Evolutionary conservation across 495 filamentous ascomycete species (phyloP).

Genomic region (Aspergillus biplanus): DNA sequence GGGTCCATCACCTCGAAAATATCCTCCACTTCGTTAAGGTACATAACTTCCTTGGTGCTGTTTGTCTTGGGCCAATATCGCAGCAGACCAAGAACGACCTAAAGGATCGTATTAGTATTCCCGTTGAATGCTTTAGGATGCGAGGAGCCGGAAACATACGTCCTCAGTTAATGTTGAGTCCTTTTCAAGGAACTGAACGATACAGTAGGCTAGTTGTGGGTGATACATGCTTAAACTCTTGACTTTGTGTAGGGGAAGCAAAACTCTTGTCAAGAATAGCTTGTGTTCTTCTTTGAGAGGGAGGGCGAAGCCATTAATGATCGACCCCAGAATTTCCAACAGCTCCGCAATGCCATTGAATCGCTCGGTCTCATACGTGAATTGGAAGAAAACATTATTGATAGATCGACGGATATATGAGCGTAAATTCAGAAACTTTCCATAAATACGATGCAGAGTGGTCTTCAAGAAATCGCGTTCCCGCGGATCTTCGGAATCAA

Average conservation of each 20-base stretch:
- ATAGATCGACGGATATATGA: conserved; percentile 98
- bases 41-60: conserved; percentile 99
- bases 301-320: conserved; percentile 98
- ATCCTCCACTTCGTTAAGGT: conserved; percentile 97
- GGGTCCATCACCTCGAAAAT: conserved; percentile 99
- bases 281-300: conserved; percentile 99
- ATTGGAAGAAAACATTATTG: conserved; percentile 99
- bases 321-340: conserved; percentile 95
- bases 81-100: conserved; percentile 93
- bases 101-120: conserved; percentile 12
- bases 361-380: conserved; percentile 96
- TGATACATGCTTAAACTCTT: conserved; percentile 99
- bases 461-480: conserved; percentile 99
- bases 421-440: conserved; percentile 96
- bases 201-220: conserved; percentile 97
- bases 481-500: conserved; percentile 97
- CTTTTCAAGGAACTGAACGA: conserved; percentile 98
- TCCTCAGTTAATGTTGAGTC: conserved; percentile 97
- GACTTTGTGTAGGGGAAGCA: conserved; percentile 95
- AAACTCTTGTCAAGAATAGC: conserved; percentile 89
- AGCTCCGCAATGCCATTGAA: conserved; percentile 99
- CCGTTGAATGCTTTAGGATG: conserved; percentile 1
- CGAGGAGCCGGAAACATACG: conserved; percentile 47
- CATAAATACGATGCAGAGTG: conserved; percentile 96
- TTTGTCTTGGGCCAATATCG: conserved; percentile 99